Conservation (phyloP, 2,329 filamentous ascomycete species). For the Alternaria triticimaculans region DNA sequence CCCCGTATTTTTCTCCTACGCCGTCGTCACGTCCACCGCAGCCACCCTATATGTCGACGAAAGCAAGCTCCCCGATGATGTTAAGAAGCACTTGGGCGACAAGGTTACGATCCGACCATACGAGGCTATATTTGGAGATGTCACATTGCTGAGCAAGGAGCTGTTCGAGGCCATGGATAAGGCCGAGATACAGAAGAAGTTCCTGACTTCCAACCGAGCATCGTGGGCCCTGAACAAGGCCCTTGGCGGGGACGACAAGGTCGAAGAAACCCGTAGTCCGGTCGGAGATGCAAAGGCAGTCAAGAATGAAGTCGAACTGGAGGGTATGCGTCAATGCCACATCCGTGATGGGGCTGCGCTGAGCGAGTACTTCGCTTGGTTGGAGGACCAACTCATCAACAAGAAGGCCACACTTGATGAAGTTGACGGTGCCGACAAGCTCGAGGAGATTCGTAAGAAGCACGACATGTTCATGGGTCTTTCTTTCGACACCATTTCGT, state of each 20-base stretch:
- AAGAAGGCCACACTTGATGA: slow-evolving; percentile 81
- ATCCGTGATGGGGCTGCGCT: slow-evolving; percentile 91
- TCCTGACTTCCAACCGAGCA: slow-evolving; percentile 83
- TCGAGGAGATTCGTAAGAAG: slow-evolving; percentile 76
- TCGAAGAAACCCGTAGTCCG: slow-evolving; percentile 86
- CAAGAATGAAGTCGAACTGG: slow-evolving; percentile 88
- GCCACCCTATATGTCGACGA: slow-evolving; percentile 86
- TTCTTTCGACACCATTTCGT: slow-evolving; percentile 95
- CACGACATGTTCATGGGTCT: slow-evolving; percentile 82
- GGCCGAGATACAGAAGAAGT: slow-evolving; percentile 62
- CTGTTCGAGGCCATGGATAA: slow-evolving; percentile 44
- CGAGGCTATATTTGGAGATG: slow-evolving; percentile 78
- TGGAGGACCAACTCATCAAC: slow-evolving; percentile 83
- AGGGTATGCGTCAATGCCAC: slow-evolving; percentile 93
- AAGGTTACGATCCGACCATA: slow-evolving; percentile 82
- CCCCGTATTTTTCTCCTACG: slow-evolving; percentile 97
- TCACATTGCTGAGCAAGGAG: slow-evolving; percentile 66
- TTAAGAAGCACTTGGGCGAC: slow-evolving; percentile 71
- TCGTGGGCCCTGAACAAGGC: slow-evolving; percentile 92
- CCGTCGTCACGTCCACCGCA: slow-evolving; percentile 76
- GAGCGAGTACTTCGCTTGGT: slow-evolving; percentile 93
- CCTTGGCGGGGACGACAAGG: slow-evolving; percentile 82
- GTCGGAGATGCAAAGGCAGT: slow-evolving; percentile 90
- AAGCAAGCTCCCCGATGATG: slow-evolving; percentile 74
- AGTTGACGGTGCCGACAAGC: slow-evolving; percentile 87